Conservation (phyloP, 352 stramenopile species). For the Phytophthora podocarpi region DNA sequence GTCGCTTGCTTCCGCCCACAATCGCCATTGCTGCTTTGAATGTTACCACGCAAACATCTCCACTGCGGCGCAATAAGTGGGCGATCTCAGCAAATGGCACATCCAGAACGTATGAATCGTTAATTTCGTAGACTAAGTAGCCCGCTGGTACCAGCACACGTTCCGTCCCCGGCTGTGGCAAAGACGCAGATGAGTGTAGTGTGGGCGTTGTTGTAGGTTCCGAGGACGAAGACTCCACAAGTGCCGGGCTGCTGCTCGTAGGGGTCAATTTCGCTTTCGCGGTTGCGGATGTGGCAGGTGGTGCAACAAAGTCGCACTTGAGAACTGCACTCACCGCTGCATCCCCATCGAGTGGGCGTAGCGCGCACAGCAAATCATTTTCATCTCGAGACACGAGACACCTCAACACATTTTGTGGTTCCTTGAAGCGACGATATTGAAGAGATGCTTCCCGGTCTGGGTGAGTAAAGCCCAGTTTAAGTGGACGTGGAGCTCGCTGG, state of each 20-base stretch:
- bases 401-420: slow-evolving; percentile 55
- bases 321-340: slow-evolving; percentile 54
- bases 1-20: slow-evolving; percentile 29
- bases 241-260: slow-evolving; percentile 18
- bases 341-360: slow-evolving; percentile 59
- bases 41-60: slow-evolving; percentile 46
- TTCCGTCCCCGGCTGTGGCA: slow-evolving; percentile 9
- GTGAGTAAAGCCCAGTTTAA: slow-evolving; percentile 65
- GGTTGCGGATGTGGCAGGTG: slow-evolving; percentile 15
- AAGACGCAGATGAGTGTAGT: slow-evolving; percentile 11
- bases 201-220: neutral
- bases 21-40: slow-evolving; percentile 64
- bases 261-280: slow-evolving; percentile 13
- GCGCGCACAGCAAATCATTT: slow-evolving; percentile 45
- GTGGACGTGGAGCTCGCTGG: slow-evolving; percentile 46
- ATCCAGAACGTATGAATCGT: slow-evolving; percentile 56
- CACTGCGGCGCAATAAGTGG: slow-evolving; percentile 58
- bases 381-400: slow-evolving; percentile 55
- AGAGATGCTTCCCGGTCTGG: slow-evolving; percentile 31
- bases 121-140: slow-evolving; percentile 70
- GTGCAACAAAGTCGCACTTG: slow-evolving; percentile 46
- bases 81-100: slow-evolving; percentile 69
- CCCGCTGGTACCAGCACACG: slow-evolving; percentile 54
- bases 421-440: slow-evolving; percentile 48
- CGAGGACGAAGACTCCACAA: slow-evolving; percentile 9